Evolutionary conservation across 768 basidiomycete species (phyloP), one percentile per base, ranked within the genome.

Genomic region (Cantharellus cinnabarinus): DNA sequence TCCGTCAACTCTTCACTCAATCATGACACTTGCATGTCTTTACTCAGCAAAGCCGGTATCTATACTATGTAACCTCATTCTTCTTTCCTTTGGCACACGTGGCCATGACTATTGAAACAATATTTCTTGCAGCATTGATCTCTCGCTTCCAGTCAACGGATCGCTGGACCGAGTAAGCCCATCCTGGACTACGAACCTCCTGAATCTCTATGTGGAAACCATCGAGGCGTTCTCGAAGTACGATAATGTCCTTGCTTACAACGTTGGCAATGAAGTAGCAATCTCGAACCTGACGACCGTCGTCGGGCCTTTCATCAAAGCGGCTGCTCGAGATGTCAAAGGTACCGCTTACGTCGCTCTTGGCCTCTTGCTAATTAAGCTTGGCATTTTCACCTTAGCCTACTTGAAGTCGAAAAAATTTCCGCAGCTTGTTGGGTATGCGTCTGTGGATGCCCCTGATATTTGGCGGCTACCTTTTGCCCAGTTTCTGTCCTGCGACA

Each of bases 161-260:
- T 89, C 87, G 40, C 85, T 72, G 60, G 77, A 89, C 70, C 80
- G 89, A 40, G 64, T 68, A 44, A 65, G 72, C 38, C 90, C 90
- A 0, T 68, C 82, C 0, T 94, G 90, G 90, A 76, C 82, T 0
- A 85, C 84, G 3, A 85, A 80, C 66, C 71, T 93, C n/a, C 71
- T 86, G 41, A 76, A 89, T 67, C 75, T 79, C 61, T 95, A 93
- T 69, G 75, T 83, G 61, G 67, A 68, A 38, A 94, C 89, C 37
- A 85, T 94, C 64, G 75, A 87, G 62, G 74, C 72, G 0, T 93
- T 93, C 74, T 75, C 75, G 67, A 80, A 85, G 68, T 95, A 94
- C 65, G 80, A 87, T 74, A 95, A 95, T 64, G 78, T 95, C 14
- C 72, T 94, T 59, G 90, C 82, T 5, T 93, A 76, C 71, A 94